Conservation (phyloP, 768 basidiomycete genomes). For the Megacollybia marginata region DNA sequence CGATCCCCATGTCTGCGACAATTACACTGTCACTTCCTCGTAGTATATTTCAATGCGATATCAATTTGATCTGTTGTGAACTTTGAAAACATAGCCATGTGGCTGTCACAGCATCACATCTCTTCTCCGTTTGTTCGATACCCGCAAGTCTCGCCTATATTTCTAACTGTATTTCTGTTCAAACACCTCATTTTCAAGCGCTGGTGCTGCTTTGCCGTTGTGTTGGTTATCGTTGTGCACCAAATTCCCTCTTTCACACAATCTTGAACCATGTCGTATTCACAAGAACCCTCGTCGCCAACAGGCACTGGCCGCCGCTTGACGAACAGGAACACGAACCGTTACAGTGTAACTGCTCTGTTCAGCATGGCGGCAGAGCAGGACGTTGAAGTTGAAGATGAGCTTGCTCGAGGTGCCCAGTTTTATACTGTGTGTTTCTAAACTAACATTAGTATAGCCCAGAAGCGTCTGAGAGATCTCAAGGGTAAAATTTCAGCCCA, state of each 20-base stretch:
- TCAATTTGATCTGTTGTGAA: no score
- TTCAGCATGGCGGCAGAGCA: constrained; percentile 99
- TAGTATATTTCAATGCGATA: no score
- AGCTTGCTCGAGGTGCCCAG: constrained; percentile 80
- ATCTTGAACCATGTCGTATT: constrained; percentile 47
- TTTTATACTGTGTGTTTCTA: not conserved
- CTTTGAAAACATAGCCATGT: no score
- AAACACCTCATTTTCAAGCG: constrained; percentile 26
- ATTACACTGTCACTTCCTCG: constrained; percentile 22
- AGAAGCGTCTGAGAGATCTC: constrained; percentile 93
- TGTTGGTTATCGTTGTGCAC: constrained; percentile 8
- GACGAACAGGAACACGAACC: constrained; percentile 91
- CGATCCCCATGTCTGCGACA: constrained; percentile 57
- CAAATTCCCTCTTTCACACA: constrained; percentile 9
- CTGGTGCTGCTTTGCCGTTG: constrained; percentile 32
- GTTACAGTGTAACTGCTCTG: constrained; percentile 91
- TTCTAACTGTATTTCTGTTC: constrained; percentile 7
- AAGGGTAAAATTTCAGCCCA: constrained; percentile 97
- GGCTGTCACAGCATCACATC: constrained; percentile 1
- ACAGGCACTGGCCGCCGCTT: constrained; percentile 66
- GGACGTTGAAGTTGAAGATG: constrained; percentile 96
- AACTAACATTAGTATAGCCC: constrained; percentile 46
- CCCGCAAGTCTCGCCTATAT: constrained; percentile 23
- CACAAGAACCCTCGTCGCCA: constrained; percentile 55
- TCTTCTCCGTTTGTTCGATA: constrained; percentile 25